Conservation (phyloP, 2,329 filamentous ascomycete species). For the Aspergillus sp. region DNA sequence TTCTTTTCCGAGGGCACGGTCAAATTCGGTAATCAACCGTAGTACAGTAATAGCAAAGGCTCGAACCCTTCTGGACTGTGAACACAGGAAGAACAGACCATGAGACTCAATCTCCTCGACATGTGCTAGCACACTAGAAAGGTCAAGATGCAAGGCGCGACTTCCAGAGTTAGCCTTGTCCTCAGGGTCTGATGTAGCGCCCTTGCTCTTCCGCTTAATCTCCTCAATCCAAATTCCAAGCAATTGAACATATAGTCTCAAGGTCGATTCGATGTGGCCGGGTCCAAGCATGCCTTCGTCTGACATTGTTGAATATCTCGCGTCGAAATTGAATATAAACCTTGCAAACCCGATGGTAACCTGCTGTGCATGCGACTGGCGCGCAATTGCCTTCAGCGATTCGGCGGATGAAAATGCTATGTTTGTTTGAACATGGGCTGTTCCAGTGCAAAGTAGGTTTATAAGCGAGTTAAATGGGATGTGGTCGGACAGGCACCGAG, state of each 20-base stretch:
- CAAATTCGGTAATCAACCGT: conserved; percentile 88
- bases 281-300: conserved; percentile 94
- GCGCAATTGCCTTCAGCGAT: conserved; percentile 90
- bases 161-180: conserved; percentile 64
- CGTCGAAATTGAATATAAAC: conserved; percentile 98
- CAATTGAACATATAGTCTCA: conserved; percentile 88
- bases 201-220: conserved; percentile 78
- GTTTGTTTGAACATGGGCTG: conserved; percentile 86
- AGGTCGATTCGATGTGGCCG: conserved; percentile 88
- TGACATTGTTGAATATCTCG: conserved; percentile 94
- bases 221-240: conserved; percentile 97
- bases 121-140: conserved; percentile 84
- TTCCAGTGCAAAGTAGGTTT: conserved; percentile 92
- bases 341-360: conserved; percentile 94
- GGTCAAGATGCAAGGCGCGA: conserved; percentile 71
- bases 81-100: conserved; percentile 94
- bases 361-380: conserved; percentile 87
- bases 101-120: conserved; percentile 97
- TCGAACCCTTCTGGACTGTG: conserved; percentile 84
- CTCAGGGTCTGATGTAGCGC: conserved; percentile 60
- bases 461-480: conserved; percentile 92
- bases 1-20: conserved; percentile 77
- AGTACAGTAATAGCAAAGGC: conserved; percentile 89
- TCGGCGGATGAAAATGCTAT: conserved; percentile 90
- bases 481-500: conserved; percentile 84